Conservation (phyloP, 1,284 basidiomycete species). For the Schizophyllum amplum region DNA sequence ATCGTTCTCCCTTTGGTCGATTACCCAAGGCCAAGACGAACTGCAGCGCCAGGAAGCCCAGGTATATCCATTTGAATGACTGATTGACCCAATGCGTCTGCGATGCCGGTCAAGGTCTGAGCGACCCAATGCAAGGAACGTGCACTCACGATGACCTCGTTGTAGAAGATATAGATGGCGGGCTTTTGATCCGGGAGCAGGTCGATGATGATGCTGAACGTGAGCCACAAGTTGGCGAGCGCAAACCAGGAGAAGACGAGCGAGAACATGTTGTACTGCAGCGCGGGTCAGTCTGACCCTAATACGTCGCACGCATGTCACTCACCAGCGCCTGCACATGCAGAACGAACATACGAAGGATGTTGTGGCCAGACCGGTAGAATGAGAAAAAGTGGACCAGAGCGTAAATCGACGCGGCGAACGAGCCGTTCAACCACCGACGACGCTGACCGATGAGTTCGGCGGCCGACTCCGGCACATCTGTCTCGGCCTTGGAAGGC, state of each 20-base stretch:
- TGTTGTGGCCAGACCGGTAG: constrained; percentile 79
- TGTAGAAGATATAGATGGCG: constrained; percentile 64
- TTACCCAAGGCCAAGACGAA: constrained; percentile 96
- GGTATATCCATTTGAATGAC: constrained; percentile 81
- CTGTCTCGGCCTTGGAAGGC: constrained; percentile 91
- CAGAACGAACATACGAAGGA: constrained; percentile 90
- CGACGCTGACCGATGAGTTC: constrained; percentile 94
- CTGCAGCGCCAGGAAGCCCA: constrained; percentile 77
- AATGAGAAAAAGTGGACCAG: constrained; percentile 92
- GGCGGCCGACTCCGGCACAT: constrained; percentile 85
- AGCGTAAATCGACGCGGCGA: constrained; percentile 94
- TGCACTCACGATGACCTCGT: constrained; percentile 46
- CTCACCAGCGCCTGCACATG: constrained; percentile 85
- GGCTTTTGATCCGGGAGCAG: constrained; percentile 56
- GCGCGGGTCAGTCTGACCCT: background rate
- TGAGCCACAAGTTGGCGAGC: constrained; percentile 90
- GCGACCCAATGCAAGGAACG: background rate
- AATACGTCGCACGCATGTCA: constrained; percentile 11
- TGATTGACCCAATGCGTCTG: constrained; percentile 91
- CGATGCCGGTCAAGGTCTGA: constrained; percentile 4
- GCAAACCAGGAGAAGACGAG: constrained; percentile 90
- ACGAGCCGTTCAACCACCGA: constrained; percentile 95
- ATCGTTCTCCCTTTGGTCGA: constrained; percentile 88
- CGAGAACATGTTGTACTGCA: constrained; percentile 70
- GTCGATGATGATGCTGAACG: constrained; percentile 94